phyloP scores from a whole-genome alignment of 192 early-diverging fungal species.

The Irineochytrium annulatum region DNA sequence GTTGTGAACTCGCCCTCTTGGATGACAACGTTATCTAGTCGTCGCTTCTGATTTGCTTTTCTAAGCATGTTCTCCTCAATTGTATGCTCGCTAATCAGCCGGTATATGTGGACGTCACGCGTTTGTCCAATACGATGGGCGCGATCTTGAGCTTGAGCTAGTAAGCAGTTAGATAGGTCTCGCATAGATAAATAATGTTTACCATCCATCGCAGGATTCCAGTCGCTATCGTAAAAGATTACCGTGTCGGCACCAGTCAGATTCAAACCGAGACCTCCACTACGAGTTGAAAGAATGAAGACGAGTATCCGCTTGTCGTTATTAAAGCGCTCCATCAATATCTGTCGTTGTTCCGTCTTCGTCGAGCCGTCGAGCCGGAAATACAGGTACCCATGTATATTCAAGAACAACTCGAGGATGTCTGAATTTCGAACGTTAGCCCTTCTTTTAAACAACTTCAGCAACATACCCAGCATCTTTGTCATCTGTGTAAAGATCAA shows the following conservation, averaged over 20 bases:
- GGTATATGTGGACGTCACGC: slow-evolving; percentile 54
- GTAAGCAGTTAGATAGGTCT: no score
- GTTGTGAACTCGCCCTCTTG: slow-evolving; percentile 2
- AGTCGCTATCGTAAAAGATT: slow-evolving; percentile 42
- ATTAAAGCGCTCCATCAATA: slow-evolving; percentile 69
- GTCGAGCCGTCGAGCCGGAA: slow-evolving; percentile 85
- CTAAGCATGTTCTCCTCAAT: no score
- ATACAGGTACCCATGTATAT: slow-evolving; percentile 67
- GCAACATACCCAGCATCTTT: slow-evolving; percentile 71
- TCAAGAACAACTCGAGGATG: slow-evolving; percentile 40
- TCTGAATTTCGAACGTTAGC: slow-evolving; percentile 20
- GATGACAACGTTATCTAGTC: slow-evolving; percentile 8
- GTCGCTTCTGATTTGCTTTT: no score
- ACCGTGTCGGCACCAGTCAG: slow-evolving; percentile 31
- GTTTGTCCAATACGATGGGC: slow-evolving; percentile 71
- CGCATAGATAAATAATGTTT: no score
- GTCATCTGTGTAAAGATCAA: slow-evolving; percentile 92
- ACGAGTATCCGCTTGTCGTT: background rate
- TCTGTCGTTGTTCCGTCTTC: slow-evolving; percentile 79
- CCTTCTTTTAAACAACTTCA: no score
- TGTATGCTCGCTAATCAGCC: slow-evolving; percentile 57
- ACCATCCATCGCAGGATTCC: no score
- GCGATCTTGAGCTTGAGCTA: slow-evolving; percentile 67
- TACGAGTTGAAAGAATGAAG: slow-evolving; percentile 25
- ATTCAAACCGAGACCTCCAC: slow-evolving; percentile 31